Conservation (phyloP, 768 basidiomycete genomes). For the Sporobolomyces pararoseus region DNA sequence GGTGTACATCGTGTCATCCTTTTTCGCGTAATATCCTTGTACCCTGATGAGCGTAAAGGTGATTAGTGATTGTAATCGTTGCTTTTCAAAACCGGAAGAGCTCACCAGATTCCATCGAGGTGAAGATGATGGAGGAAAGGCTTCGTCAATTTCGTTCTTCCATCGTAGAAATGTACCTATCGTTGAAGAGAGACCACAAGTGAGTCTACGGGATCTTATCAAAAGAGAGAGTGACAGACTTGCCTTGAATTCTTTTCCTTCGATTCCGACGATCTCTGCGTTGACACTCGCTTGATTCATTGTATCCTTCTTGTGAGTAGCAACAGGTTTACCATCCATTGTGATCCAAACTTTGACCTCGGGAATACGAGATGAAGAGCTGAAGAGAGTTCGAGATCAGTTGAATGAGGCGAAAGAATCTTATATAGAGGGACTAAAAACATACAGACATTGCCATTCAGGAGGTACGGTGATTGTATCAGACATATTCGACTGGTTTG, state of each 20-base stretch:
- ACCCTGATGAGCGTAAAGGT: too few relatives aligned
- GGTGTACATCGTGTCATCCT: too few relatives aligned
- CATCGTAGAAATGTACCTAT: slow-evolving; percentile 2
- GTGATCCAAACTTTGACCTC: background rate
- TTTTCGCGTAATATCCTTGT: too few relatives aligned
- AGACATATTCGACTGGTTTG: too few relatives aligned
- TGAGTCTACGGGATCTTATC: background rate
- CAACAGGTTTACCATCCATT: background rate
- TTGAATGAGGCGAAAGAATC: too few relatives aligned
- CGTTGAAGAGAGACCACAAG: background rate
- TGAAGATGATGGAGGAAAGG: background rate
- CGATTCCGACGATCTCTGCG: background rate
- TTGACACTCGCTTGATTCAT: background rate
- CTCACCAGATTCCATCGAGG: background rate
- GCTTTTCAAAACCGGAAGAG: background rate
- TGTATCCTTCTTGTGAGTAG: background rate
- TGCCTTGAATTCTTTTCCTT: background rate
- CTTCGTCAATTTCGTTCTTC: background rate
- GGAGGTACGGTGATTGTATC: too few relatives aligned
- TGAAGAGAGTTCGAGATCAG: background rate
- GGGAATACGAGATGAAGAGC: background rate
- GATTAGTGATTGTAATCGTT: background rate
- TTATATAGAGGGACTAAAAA: too few relatives aligned
- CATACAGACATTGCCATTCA: too few relatives aligned
- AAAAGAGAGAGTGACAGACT: background rate